Base-by-base conservation (phyloP, 2,329 filamentous ascomycete genomes). In the Elsinoe australis region DNA sequence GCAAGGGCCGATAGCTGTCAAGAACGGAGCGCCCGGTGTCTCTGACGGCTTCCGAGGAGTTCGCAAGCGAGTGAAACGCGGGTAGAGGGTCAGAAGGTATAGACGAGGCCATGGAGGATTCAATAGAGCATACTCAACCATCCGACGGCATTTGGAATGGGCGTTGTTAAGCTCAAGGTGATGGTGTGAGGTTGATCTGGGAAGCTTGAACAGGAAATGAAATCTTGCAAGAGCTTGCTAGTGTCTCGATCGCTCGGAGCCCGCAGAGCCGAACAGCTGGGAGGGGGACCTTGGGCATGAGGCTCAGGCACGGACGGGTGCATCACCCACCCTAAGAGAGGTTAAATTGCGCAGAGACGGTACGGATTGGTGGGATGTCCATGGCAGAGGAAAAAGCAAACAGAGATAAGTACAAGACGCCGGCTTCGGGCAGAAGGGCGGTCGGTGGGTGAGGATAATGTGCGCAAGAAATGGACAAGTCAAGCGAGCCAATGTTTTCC, bases 121-220 rank as follows among this genome's bases (percentile, higher is more conserved):
- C 39, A 17, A 44, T 44, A 32, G 39, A 17, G 14, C 21, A 26
- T 31, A 32, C 18, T n/a, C n/a, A n/a, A n/a, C n/a, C n/a, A n/a
- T n/a, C n/a, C n/a, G 21, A 24, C 17, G 18, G 39, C 14, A 44
- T 44, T 44, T 44, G 39, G 39, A 44, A 44, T 44, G 5, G 21
- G 14, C 17, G 17, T 18, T n/a, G 21, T 31, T 32, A 32, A 44
- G 39, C 39, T 44, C 32, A 26, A 44, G 24, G 39, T 44, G 26
- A 32, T 44, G 39, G 39, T 44, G 39, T 44, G 26, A 44, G 39
- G 39, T 44, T 44, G 39, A 32, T 44, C 39, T 44, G 29, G 17
- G 31, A 44, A 24, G 21, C 17, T 22, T 17, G 18, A 44, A 44
- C 39, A 44, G 39, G 39, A 31, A 29, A 44, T 44, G 39, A 12